Evolutionary conservation across 495 filamentous ascomycete genomes (phyloP).

Genomic region (Evernia prunastri): DNA sequence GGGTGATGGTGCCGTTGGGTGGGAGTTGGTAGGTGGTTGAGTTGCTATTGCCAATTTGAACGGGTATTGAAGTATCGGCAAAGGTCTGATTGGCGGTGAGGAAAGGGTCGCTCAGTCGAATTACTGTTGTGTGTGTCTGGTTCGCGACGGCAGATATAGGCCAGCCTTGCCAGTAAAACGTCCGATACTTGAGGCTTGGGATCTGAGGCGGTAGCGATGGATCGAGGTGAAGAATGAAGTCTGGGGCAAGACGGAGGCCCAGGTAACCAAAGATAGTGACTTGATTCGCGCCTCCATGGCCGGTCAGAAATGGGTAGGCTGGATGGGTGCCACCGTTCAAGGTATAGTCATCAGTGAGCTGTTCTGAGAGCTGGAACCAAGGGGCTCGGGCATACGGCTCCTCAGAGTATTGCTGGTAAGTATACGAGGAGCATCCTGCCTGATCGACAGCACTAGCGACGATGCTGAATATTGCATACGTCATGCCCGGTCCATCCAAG

Average conservation of each 20-base stretch:
- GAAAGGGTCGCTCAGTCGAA: conserved; percentile 38
- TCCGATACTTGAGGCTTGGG: conserved; percentile 54
- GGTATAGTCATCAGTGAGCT: conserved; percentile 57
- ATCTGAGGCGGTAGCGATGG: conserved; percentile 58
- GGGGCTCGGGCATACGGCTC: conserved; percentile 46
- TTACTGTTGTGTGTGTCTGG: conserved; percentile 57
- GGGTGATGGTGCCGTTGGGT: conserved; percentile 44
- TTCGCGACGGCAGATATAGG: conserved; percentile 58
- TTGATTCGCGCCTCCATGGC: conserved; percentile 58
- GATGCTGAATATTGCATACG: conserved; percentile 58
- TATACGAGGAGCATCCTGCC: conserved; percentile 57
- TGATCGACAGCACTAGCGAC: conserved; percentile 52
- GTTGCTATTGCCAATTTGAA: conserved; percentile 40
- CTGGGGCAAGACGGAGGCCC: conserved; percentile 49
- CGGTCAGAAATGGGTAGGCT: conserved; percentile 62
- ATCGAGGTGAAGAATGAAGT: conserved; percentile 48
- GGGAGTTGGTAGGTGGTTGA: conserved; percentile 43
- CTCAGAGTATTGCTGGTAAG: conserved; percentile 56
- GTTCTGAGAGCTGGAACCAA: conserved; percentile 57
- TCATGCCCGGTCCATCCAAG: conserved; percentile 58
- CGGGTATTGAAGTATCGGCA: conserved; percentile 44
- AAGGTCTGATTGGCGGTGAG: conserved; percentile 43
- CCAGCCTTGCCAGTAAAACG: conserved; percentile 64
- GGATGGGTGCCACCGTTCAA: conserved; percentile 62
- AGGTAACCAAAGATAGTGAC: conserved; percentile 57